These are phyloP conservation scores for Pichia sp. DNA, from an alignment of 1,139 yeast genomes.

Conservation along the genomic window DNA sequence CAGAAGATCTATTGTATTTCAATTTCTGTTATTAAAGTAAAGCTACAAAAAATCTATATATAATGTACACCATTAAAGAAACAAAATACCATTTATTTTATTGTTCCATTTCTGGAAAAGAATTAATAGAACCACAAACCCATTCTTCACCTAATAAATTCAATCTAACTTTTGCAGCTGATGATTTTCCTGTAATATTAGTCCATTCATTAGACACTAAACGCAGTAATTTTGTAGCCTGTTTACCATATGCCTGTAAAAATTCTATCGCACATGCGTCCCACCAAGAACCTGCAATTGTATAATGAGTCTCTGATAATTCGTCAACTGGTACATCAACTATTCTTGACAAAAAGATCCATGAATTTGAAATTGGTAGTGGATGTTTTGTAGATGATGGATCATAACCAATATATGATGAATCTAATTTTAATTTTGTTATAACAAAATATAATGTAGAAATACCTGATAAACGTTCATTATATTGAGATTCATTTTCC, in stretches of 20 bases:
- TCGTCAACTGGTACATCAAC: slow-evolving; percentile 48
- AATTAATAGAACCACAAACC: slow-evolving; percentile 40
- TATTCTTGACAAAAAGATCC: slow-evolving; percentile 70
- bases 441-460: slow-evolving; percentile 74
- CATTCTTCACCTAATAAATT: slow-evolving; percentile 76
- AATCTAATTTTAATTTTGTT: slow-evolving; percentile 37
- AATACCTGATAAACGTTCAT: slow-evolving; percentile 84
- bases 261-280: slow-evolving; percentile 68
- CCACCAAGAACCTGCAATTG: slow-evolving; percentile 84
- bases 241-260: slow-evolving; percentile 53
- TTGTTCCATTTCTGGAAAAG: slow-evolving; percentile 36
- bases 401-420: slow-evolving; percentile 24
- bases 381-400: slow-evolving; percentile 37
- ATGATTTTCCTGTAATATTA: slow-evolving; percentile 42
- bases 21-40: too few relatives aligned
- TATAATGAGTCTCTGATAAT: slow-evolving; percentile 63
- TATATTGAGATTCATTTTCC: slow-evolving; percentile 73
- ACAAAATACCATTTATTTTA: too few relatives aligned
- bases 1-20: too few relatives aligned
- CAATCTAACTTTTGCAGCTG: slow-evolving; percentile 75
- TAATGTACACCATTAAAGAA: not conserved
- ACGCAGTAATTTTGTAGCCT: slow-evolving; percentile 57
- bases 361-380: slow-evolving; percentile 43
- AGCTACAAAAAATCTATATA: too few relatives aligned
- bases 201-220: slow-evolving; percentile 48